Evolutionary conservation across 106 monocot genomes (phyloP).

Genomic region (Platanthera guangdongensis): DNA sequence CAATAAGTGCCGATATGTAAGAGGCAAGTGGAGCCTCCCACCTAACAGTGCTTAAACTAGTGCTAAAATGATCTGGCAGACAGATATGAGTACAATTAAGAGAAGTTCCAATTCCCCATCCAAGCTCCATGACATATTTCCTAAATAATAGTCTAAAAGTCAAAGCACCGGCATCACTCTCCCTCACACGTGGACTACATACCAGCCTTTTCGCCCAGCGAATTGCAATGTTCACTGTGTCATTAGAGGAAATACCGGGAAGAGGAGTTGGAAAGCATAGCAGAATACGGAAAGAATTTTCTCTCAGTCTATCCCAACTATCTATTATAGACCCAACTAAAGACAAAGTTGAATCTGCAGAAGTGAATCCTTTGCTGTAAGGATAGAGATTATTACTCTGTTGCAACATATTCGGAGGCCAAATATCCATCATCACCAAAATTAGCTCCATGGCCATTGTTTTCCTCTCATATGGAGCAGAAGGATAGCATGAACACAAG

Average conservation of each 20-base stretch:
- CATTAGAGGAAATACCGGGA: conserved; percentile 58
- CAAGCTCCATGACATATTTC: conserved; percentile 85
- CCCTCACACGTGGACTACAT: conserved; percentile 89
- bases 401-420: conserved; percentile 42
- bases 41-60: conserved; percentile 11
- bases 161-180: conserved; percentile 98
- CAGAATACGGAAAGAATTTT: conserved; percentile 87
- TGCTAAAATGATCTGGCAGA: conserved; percentile 15
- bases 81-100: conserved; percentile 21
- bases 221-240: conserved; percentile 52
- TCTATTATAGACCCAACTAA: conserved; percentile 89
- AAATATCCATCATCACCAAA: conserved; percentile 72
- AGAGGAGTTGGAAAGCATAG: conserved; percentile 79
- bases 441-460: conserved; percentile 98
- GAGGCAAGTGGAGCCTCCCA: conserved; percentile 29
- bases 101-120: conserved; percentile 47
- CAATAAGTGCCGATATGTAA: conserved; percentile 67
- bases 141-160: conserved; percentile 78
- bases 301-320: conserved; percentile 95
- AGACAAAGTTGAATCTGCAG: conserved; percentile 59
- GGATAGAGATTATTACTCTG: conserved; percentile 39
- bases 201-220: conserved; percentile 84
- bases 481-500: conserved; percentile 86
- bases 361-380: conserved; percentile 58
- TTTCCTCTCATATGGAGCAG: conserved; percentile 98